Conservation (phyloP, 495 filamentous ascomycete genomes). For the Poronia punctata region DNA sequence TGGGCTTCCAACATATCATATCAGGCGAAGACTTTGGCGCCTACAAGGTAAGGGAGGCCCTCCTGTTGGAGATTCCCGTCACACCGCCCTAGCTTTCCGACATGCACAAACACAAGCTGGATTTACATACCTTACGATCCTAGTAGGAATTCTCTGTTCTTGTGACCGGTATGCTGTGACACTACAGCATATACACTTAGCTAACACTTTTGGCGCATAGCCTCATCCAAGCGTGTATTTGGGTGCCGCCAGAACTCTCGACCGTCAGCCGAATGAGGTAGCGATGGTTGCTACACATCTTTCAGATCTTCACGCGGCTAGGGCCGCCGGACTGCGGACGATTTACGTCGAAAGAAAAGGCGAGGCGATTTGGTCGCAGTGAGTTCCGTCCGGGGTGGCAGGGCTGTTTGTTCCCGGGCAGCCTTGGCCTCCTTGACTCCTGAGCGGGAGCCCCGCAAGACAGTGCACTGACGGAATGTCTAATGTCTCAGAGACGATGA, state of each 20-base stretch:
- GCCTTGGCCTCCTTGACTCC: neutral
- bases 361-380: slow-evolving; percentile 54
- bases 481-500: slow-evolving; percentile 36
- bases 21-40: slow-evolving; percentile 65
- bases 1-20: slow-evolving; percentile 56
- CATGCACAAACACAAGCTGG: too few species aligned
- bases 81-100: neutral
- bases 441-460: neutral
- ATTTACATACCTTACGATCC: too few species aligned
- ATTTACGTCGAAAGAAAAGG: slow-evolving; percentile 65
- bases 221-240: slow-evolving; percentile 60
- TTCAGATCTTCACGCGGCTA: slow-evolving; percentile 59
- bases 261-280: slow-evolving; percentile 52
- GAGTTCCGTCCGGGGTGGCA: neutral
- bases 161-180: too few species aligned
- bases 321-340: slow-evolving; percentile 54
- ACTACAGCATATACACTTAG: neutral
- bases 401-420: neutral
- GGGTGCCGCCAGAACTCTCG: slow-evolving; percentile 55
- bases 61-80: neutral
- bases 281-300: slow-evolving; percentile 78
- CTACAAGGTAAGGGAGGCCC: slow-evolving; percentile 48
- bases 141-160: too few species aligned
- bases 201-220: slow-evolving; percentile 8
- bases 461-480: neutral